Percentiles rank a stretch among this genome's conserved stretches.
Evolutionary conservation across 805 yeast species (phyloP).

Genomic region (Wickerhamiella brachini): DNA sequence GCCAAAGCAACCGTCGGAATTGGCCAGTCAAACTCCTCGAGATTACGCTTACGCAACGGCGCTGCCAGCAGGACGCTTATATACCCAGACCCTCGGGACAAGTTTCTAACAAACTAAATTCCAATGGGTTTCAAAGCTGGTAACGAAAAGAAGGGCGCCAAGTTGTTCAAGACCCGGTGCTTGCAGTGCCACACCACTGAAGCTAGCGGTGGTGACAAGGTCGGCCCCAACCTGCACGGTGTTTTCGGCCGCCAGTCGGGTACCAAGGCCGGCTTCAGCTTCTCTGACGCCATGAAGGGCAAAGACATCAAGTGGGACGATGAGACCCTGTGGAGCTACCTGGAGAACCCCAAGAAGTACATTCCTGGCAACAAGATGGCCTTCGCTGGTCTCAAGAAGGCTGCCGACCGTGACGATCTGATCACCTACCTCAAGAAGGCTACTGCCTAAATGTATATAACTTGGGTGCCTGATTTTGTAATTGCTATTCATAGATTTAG

Average conservation of each 20-base stretch:
- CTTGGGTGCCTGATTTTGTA: neutral
- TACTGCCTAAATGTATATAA: constrained; percentile 20
- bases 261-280: constrained; percentile 81
- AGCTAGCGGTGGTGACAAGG: constrained; percentile 93
- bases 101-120: neutral
- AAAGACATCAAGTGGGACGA: constrained; percentile 82
- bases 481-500: neutral
- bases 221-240: constrained; percentile 97
- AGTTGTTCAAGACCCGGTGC: constrained; percentile 97
- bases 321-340: constrained; percentile 84
- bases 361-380: constrained; percentile 99
- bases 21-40: neutral
- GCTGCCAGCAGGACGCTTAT: neutral
- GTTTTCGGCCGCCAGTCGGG: constrained; percentile 88
- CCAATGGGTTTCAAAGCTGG: constrained; percentile 26
- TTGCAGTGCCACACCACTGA: constrained; percentile 97
- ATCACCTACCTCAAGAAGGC: constrained; percentile 60
- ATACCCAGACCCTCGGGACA: neutral
- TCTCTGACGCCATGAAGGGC: constrained; percentile 97
- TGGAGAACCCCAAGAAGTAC: constrained; percentile 99
- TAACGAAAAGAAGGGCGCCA: constrained; percentile 90
- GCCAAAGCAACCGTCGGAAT: neutral
- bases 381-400: constrained; percentile 98
- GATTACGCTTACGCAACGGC: neutral
- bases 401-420: constrained; percentile 96